Evolutionary conservation across 2,329 filamentous ascomycete species (phyloP).

Genomic region (Hypoxylon sp.): DNA sequence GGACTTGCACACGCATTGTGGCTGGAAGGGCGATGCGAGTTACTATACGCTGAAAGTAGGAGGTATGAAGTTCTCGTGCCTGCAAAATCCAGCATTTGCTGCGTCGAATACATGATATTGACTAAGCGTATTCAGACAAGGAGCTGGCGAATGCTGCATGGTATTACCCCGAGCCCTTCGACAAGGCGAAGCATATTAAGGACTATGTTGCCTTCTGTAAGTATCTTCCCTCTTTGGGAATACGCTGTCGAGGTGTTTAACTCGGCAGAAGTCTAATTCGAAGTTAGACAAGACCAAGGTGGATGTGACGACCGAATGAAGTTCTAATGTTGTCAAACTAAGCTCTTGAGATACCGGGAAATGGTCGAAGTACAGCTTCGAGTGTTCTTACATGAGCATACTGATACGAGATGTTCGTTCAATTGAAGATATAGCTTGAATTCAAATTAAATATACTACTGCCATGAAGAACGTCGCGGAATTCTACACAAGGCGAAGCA

Average conservation of each 20-base stretch:
- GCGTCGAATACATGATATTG: background rate
- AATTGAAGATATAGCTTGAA: background rate
- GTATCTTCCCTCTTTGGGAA: slow-evolving; percentile 43
- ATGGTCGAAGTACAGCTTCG: background rate
- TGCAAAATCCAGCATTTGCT: background rate
- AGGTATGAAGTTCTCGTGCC: slow-evolving; percentile 50
- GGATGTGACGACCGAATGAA: slow-evolving; percentile 30
- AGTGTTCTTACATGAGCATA: background rate
- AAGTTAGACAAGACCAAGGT: slow-evolving; percentile 43
- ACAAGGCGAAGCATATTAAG: slow-evolving; percentile 64
- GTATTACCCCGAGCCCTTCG: slow-evolving; percentile 67
- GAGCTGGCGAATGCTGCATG: slow-evolving; percentile 68
- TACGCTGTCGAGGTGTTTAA: background rate
- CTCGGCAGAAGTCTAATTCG: slow-evolving; percentile 13
- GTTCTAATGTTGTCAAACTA: background rate
- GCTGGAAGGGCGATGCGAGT: slow-evolving; percentile 69
- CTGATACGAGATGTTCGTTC: background rate
- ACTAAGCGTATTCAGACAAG: slow-evolving; percentile 52
- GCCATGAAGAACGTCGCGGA: background rate
- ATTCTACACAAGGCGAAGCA: background rate
- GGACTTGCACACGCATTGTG: slow-evolving; percentile 63
- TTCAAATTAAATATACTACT: background rate
- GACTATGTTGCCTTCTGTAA: slow-evolving; percentile 71
- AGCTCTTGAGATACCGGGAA: background rate
- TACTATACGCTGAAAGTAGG: slow-evolving; percentile 68